Evolutionary conservation across 805 yeast species (phyloP), one percentile per base, ranked within the genome.

Genomic region (Teunomyces pallodes): DNA sequence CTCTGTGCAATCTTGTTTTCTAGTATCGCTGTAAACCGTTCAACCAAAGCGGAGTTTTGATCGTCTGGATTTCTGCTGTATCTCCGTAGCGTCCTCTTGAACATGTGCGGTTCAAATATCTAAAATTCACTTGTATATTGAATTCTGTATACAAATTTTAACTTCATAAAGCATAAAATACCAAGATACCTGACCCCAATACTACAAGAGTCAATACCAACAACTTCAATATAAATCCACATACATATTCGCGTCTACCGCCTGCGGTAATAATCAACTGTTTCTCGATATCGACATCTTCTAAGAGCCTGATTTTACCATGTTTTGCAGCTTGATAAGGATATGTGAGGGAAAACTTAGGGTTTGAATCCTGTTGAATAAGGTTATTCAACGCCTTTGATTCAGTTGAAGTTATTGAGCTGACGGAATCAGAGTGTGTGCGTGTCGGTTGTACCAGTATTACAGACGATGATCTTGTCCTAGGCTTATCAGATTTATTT

Each of bases 241-340:
- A 54, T 14, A 70, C 70, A 42, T 65, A 54, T 39, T 69, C 71
- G 32, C 64, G 57, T 32, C 56, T 65, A 13, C 74, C 73, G 9
- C 75, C 75, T 3, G 75, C 75, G 20, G 69, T 65, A 10, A 61
- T 50, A 20, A 66, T 68, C 35, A 69, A 48, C 54, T 69, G 75
- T 38, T 67, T 65, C 47, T 70, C 75, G 49, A 70, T 57, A 42
- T 70, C 75, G 2, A 62, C 54, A 16, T 64, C 64, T 46, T 66
- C 69, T 50, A 55, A 50, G 24, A 64, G 48, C 43, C 56, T 59
- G 30, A 64, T 53, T 48, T 64, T 64, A 17, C 62, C 62, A 12
- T 36, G 46, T 53, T 60, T n/a, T 20, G 24, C 24, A 28, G 20
- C 8, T 16, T 40, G 30, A 43, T 20, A 40, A 17, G 38, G 13